Percentiles rank a stretch among this genome's conserved stretches.
Evolutionary conservation across 768 basidiomycete genomes (phyloP).

Genomic region (Fomitopsis pulvina): DNA sequence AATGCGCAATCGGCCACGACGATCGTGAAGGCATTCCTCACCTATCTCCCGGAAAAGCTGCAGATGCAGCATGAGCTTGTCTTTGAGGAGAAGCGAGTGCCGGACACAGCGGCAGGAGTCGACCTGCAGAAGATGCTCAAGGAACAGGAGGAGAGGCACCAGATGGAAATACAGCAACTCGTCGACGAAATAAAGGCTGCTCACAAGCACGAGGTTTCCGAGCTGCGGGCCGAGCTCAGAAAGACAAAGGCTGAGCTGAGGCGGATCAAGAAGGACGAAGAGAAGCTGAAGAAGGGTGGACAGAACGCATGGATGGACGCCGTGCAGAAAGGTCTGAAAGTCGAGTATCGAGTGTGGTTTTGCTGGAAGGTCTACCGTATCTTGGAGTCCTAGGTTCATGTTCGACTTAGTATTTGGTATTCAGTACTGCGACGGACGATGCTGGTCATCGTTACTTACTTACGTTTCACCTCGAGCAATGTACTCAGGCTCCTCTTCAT

Average conservation of each 20-base stretch:
- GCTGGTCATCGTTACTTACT: no score
- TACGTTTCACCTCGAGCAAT: no score
- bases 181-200: slow-evolving; percentile 21
- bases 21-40: slow-evolving; percentile 4
- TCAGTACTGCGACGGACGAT: no score
- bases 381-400: no score
- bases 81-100: slow-evolving; percentile 2
- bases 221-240: slow-evolving; percentile 3
- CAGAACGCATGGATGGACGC: no score
- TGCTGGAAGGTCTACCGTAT: not conserved
- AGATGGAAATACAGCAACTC: slow-evolving; percentile 5
- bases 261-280: not conserved
- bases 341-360: not conserved
- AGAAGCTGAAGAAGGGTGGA: not conserved
- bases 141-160: slow-evolving; percentile 9
- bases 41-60: not conserved
- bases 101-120: slow-evolving; percentile 11
- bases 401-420: no score
- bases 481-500: no score
- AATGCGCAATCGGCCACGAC: slow-evolving; percentile 4
- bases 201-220: not conserved
- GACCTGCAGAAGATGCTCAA: slow-evolving; percentile 14
- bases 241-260: not conserved
- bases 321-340: no score
- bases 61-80: slow-evolving; percentile 12